phyloP scores from a whole-genome alignment of 352 stramenopile species.

The Globisporangium nunn region DNA sequence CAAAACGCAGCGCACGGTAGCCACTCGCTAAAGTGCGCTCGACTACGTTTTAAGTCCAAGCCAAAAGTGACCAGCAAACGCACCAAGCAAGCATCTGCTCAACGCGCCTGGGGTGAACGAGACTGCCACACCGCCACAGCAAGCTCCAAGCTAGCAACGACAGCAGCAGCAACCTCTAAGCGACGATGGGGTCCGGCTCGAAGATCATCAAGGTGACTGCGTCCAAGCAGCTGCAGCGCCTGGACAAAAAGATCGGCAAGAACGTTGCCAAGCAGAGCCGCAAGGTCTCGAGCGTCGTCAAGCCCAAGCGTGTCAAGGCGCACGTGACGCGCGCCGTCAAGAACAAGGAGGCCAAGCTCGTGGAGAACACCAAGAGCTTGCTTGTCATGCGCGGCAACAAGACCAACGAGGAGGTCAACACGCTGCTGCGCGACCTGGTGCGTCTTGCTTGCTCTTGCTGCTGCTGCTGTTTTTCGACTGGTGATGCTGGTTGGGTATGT shows the following conservation, averaged over 20 bases:
- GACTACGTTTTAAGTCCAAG: not conserved
- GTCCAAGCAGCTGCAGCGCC: slow-evolving; percentile 58
- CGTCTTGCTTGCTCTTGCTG: not conserved
- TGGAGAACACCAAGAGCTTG: slow-evolving; percentile 89
- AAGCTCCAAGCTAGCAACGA: slow-evolving; percentile 2
- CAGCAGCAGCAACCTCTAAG: no score
- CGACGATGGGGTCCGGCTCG: slow-evolving; percentile 45
- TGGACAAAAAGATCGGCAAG: slow-evolving; percentile 62
- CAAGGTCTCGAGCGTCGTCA: slow-evolving; percentile 60
- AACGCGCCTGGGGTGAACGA: no score
- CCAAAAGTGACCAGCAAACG: not conserved
- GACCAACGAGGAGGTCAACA: slow-evolving; percentile 78
- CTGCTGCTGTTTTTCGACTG: not conserved
- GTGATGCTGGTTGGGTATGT: not conserved
- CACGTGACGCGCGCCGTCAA: slow-evolving; percentile 79
- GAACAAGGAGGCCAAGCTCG: slow-evolving; percentile 87
- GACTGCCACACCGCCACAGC: not conserved
- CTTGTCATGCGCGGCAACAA: slow-evolving; percentile 88
- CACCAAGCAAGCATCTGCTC: not conserved
- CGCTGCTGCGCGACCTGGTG: slow-evolving; percentile 69
- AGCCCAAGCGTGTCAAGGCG: slow-evolving; percentile 78
- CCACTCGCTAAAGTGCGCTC: not conserved
- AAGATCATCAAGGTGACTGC: slow-evolving; percentile 67
- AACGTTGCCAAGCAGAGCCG: slow-evolving; percentile 59
- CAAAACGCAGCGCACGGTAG: slow-evolving; percentile 13